Base-by-base conservation (phyloP, 805 yeast genomes). In the Wickerhamiella slavikovae region DNA sequence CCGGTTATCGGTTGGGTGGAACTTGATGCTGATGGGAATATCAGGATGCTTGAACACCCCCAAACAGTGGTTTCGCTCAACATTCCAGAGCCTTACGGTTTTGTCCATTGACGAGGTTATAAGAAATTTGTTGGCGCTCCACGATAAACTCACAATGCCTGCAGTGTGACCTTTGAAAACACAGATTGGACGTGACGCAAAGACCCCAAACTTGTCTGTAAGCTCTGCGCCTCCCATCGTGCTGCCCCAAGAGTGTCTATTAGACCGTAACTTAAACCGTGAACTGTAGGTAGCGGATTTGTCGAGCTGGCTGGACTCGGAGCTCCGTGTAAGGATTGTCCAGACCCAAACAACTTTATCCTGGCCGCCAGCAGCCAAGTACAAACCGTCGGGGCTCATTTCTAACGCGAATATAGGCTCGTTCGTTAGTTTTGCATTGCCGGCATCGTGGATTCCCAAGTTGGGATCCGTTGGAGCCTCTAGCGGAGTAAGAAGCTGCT, bases 121-220 rank as follows among this genome's bases (percentile, higher is more conserved):
- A 18, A 85, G 47, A 40, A 83, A 83, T 45, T 73, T 73, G 51
- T 80, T 82, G 41, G 72, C 73, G 29, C 91, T 74, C 95, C 95
- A 83, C 42, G 77, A 78, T 20, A 83, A 44, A 8, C 76, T 67
- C n/a, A 79, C 48, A 11, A 85, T 61, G 34, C 79, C 75, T 27
- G 64, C 65, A 1, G 64, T 49, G 49, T 85, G 95, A 12, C 77
- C 89, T 24, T 47, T 50, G 36, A 68, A 74, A 10, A 61, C 61
- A 18, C 66, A 58, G 11, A 60, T 46, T 0, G 95, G 93, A 8
- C 45, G 47, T 3, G 69, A 65, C 38, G 71, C 73, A 47, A 83
- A 82, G 2, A 83, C 78, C 4, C 17, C 26, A 6, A 10, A 18
- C n/a, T 18, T 15, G n/a, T 24, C 10, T 6, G 10, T 18, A 18